A percentile compares a stretch with the other conserved stretches of the same genome.
phyloP scores from a whole-genome alignment of 1,284 basidiomycete genomes.

The Ustilago lituana region DNA sequence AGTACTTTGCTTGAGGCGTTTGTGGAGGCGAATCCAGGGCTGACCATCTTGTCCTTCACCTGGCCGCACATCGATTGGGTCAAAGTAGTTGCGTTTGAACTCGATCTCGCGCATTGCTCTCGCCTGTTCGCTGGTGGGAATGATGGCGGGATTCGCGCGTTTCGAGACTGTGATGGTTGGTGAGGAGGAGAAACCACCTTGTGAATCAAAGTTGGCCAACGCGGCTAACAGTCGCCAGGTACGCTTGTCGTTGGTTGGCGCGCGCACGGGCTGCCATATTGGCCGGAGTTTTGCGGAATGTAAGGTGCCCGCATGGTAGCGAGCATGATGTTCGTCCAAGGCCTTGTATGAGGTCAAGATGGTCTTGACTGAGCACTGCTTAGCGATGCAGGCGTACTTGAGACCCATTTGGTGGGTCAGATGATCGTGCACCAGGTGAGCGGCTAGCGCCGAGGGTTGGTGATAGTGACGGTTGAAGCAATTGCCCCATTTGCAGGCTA shows the following conservation, averaged over 20 bases:
- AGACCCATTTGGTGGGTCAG: slow-evolving; percentile 22
- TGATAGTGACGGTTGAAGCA: slow-evolving; percentile 40
- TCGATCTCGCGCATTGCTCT: not conserved
- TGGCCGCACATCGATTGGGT: slow-evolving; percentile 5
- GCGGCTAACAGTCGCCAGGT: slow-evolving; percentile 5
- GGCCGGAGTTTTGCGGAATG: not conserved
- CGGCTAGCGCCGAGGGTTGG: slow-evolving; percentile 14
- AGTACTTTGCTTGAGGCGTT: slow-evolving; percentile 1
- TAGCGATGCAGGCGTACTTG: slow-evolving; percentile 26
- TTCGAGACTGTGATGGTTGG: slow-evolving; percentile 8
- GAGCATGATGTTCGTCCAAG: slow-evolving; percentile 12
- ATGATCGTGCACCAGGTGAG: slow-evolving; percentile 35
- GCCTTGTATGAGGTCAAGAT: slow-evolving; percentile 14
- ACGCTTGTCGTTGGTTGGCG: not conserved
- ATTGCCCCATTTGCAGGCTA: slow-evolving; percentile 29
- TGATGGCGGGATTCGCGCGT: slow-evolving; percentile 3
- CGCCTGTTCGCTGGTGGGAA: not conserved
- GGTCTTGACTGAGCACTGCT: slow-evolving; percentile 11
- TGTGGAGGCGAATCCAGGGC: slow-evolving; percentile 17
- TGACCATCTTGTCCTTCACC: slow-evolving; percentile 15
- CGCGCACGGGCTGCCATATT: slow-evolving; percentile 8
- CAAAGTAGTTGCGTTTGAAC: slow-evolving; percentile 5
- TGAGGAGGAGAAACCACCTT: no score
- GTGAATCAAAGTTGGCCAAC: slow-evolving; percentile 5
- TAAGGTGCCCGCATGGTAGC: slow-evolving; percentile 11